Conservation (phyloP, 306 rosid species). For the cucumber (Cucumis sativus) region Cucumber_9930_V3 NC_026657.2:37084501-37085000, state of each 20-base stretch:
- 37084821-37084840: background rate
- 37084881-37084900: background rate
- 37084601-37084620: background rate
- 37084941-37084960: constrained; percentile 38
- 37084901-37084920: background rate
- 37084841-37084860: background rate
- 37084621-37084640: background rate
- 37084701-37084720: background rate
- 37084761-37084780: background rate
- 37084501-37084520: background rate
- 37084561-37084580: background rate
- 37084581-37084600: background rate
- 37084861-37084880: background rate
- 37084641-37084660: background rate
- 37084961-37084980: constrained; percentile 35
- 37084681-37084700: background rate
- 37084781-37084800: constrained; percentile 2
- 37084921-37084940: constrained; percentile 6
- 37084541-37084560: background rate
- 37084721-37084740: background rate
- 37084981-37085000: constrained; percentile 90
- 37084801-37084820: background rate
- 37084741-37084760: background rate
- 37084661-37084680: background rate
- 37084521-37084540: background rate